phyloP scores from a whole-genome alignment of 352 stramenopile species.

The Thalassiosira gravida region DNA sequence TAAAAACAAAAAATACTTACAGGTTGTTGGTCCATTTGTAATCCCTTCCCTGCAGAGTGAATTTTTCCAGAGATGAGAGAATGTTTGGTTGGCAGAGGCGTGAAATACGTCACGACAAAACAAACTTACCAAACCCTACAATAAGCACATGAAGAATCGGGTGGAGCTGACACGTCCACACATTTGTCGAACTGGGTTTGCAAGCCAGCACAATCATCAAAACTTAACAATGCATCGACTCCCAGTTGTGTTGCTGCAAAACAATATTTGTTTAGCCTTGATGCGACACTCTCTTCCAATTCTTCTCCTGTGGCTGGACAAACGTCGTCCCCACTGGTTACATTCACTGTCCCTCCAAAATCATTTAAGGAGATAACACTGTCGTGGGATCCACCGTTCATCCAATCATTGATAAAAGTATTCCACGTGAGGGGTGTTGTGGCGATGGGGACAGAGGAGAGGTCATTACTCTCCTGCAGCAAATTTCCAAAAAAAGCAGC shows the following conservation, averaged over 20 bases:
- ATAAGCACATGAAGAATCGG: no score
- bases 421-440: conserved; percentile 5
- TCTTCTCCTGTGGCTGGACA: conserved; percentile 15
- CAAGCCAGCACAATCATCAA: conserved; percentile 26
- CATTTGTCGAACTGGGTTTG: conserved; percentile 17
- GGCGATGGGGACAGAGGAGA: no score
- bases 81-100: no score
- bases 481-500: conserved; percentile 48
- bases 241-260: conserved; percentile 16
- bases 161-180: not conserved
- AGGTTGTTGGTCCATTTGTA: no score
- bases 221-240: conserved; percentile 23
- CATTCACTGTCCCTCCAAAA: conserved; percentile 46
- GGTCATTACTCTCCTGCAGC: conserved; percentile 42
- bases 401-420: conserved; percentile 48
- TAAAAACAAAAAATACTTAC: no score
- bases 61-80: not conserved
- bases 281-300: conserved; percentile 1
- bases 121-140: no score
- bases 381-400: conserved; percentile 15
- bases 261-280: conserved; percentile 48
- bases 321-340: conserved; percentile 48
- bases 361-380: conserved; percentile 2
- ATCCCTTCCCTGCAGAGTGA: no score
- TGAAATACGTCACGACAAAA: no score